These are phyloP conservation scores for Trypanosoma caninum DNA, from an alignment of 208 protist species.

Conservation along the genomic window DNA sequence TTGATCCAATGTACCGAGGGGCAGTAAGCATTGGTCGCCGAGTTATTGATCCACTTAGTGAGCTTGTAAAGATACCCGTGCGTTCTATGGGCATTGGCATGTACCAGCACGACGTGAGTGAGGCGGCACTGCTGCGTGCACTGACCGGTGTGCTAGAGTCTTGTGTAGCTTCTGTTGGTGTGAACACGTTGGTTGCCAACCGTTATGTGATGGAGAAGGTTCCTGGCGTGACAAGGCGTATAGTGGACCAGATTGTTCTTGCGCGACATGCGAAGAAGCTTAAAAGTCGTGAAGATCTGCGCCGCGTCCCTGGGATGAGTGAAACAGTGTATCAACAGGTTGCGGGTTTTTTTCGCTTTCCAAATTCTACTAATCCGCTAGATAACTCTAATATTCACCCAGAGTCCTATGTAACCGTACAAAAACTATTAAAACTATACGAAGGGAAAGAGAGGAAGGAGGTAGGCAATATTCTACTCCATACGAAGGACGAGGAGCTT, in stretches of 20 bases:
- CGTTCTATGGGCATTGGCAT: constrained; percentile 87
- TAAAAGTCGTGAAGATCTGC: constrained; percentile 71
- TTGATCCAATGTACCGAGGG: constrained; percentile 76
- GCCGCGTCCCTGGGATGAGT: constrained; percentile 73
- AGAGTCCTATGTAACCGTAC: constrained; percentile 67
- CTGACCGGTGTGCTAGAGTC: constrained; percentile 68
- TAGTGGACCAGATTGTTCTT: constrained; percentile 80
- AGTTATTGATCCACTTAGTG: constrained; percentile 86
- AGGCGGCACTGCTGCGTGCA: constrained; percentile 46
- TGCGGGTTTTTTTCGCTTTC: constrained; percentile 86
- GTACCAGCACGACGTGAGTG: constrained; percentile 90
- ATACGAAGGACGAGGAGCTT: constrained; percentile 20
- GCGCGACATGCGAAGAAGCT: constrained; percentile 49
- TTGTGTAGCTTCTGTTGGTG: constrained; percentile 73
- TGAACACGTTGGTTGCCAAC: constrained; percentile 70
- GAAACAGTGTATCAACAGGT: constrained; percentile 66
- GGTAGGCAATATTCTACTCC: constrained; percentile 23
- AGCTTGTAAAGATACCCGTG: constrained; percentile 88
- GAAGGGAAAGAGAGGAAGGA: constrained; percentile 12
- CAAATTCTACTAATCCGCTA: constrained; percentile 78
- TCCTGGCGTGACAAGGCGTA: constrained; percentile 55
- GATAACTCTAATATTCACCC: constrained; percentile 85
- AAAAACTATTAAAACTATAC: constrained; percentile 36
- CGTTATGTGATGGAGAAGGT: constrained; percentile 83
- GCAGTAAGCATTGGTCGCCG: constrained; percentile 87